Evolutionary conservation across 257 asterid species (phyloP).

Genomic region (Petunia secreta): DNA sequence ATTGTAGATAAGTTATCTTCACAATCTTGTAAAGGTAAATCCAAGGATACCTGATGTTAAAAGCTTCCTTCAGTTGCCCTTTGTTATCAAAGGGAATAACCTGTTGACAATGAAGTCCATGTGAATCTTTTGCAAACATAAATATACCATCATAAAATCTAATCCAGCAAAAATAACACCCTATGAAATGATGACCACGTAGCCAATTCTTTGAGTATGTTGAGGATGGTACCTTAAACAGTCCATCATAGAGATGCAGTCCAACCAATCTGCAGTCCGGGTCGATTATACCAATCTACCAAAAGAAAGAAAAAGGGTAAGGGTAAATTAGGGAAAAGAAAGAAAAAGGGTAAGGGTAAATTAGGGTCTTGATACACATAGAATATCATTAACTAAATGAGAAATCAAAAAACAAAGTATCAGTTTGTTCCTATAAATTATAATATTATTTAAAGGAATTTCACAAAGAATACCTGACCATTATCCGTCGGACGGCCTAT

Average conservation of each 20-base stretch:
- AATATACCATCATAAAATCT: not conserved
- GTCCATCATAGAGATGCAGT: constrained; percentile 86
- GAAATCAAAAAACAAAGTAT: constrained; percentile 16
- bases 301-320: constrained; percentile 26
- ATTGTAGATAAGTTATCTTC: not conserved
- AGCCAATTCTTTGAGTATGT: constrained; percentile 8
- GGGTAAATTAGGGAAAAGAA: constrained; percentile 19
- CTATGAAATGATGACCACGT: not conserved
- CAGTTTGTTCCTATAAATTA: constrained; percentile 9
- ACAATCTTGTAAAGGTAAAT: constrained; percentile 7
- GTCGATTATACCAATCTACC: constrained; percentile 84
- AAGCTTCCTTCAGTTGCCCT: constrained; percentile 93
- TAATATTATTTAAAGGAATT: constrained; percentile 25
- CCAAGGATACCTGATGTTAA: constrained; percentile 70
- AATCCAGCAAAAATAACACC: not conserved
- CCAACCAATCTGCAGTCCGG: constrained; percentile 94
- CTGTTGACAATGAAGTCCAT: constrained; percentile 39
- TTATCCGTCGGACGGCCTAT: constrained; percentile 92
- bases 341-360: constrained; percentile 2
- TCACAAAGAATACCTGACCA: constrained; percentile 70
- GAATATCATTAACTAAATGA: not conserved
- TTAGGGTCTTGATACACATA: not conserved
- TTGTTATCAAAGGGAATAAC: constrained; percentile 92
- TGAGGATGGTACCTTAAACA: constrained; percentile 63
- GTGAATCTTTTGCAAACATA: constrained; percentile 25